Percentiles rank a stretch among this genome's conserved stretches.
Conservation (phyloP, 768 basidiomycete species). For the Favolaschia claudopus region DNA sequence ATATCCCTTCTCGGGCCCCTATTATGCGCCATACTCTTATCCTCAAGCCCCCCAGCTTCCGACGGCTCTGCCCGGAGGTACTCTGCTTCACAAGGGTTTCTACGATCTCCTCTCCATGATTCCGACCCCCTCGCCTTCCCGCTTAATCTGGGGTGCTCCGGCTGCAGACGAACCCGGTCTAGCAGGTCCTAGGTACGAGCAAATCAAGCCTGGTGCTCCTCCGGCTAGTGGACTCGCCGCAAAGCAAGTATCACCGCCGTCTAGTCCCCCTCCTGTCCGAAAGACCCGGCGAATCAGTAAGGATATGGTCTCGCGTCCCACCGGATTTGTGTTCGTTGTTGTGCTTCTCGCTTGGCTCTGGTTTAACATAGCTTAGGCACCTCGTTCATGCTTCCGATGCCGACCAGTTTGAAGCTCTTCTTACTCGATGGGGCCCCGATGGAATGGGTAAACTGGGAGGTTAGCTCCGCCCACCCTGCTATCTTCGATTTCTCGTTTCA, state of each 20-base stretch:
- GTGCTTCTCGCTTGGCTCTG: constrained; percentile 23
- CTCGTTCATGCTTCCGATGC: constrained; percentile 91
- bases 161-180: constrained; percentile 50
- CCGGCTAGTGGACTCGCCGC: constrained; percentile 39
- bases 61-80: constrained; percentile 69
- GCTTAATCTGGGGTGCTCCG: constrained; percentile 63
- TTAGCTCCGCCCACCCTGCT: constrained; percentile 44
- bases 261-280: constrained; percentile 44
- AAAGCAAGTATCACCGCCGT: constrained; percentile 40
- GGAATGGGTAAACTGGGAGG: constrained; percentile 89
- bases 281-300: constrained; percentile 80
- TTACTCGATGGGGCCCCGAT: constrained; percentile 89
- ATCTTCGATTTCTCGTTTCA: constrained; percentile 33
- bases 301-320: constrained; percentile 88
- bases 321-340: constrained; percentile 79
- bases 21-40: constrained; percentile 43
- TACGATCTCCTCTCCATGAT: constrained; percentile 86
- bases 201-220: constrained; percentile 44
- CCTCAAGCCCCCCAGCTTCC: constrained; percentile 48
- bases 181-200: constrained; percentile 77
- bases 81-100: constrained; percentile 88
- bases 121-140: constrained; percentile 73
- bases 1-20: constrained; percentile 51
- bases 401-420: constrained; percentile 86
- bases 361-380: constrained; percentile 62